Base-by-base conservation (phyloP, 306 rosid species). In the Arachis hypogaea region DNA sequence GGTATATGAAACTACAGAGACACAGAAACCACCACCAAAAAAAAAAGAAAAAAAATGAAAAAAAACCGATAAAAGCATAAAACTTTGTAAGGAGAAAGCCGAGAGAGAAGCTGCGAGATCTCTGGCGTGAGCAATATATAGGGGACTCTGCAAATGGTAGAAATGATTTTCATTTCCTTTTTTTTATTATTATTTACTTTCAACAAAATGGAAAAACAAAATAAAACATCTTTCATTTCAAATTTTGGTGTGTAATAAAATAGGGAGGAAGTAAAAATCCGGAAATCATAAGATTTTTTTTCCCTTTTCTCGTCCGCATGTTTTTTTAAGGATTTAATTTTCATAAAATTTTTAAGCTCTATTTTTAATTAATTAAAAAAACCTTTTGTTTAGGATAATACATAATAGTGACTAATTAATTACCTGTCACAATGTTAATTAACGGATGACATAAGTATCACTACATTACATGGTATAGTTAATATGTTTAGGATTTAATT, bases 111-210 rank as follows among this genome's bases (percentile, higher is more conserved):
- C 77, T 67, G 55, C 77, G 79, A 73, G 76, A 61, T 76, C 74
- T 74, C 70, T 82, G 78, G 78, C 81, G 84, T 79, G 83, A 85
- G 86, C 82, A 91, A 85, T 89, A 81, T 87, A 89, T 91, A 88
- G 71, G 70, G 72, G 67, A 58, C 87, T 64, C 80, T 79, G 86
- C 61, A 80, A 87, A 77, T 81, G 81, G 85, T 84, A 76, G 86
- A 73, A 87, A 78, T 78, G 78, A 65, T 69, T 77, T 86, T 77
- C 59, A 46, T 11, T 11, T 2, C 4, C 7, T 40, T 41, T 75
- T 18, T 64, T 22, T 75, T 73, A 59, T 47, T 66, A 73, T 16
- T 59, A n/a, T 7, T 70, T 22, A 63, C 7, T 30, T 3, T 6
- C 1, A 51, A 51, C 12, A 47, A 5, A 46, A 49, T 4, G 9